phyloP scores from a whole-genome alignment of 441 rosid species.

The Eutrema salsugineum region DNA sequence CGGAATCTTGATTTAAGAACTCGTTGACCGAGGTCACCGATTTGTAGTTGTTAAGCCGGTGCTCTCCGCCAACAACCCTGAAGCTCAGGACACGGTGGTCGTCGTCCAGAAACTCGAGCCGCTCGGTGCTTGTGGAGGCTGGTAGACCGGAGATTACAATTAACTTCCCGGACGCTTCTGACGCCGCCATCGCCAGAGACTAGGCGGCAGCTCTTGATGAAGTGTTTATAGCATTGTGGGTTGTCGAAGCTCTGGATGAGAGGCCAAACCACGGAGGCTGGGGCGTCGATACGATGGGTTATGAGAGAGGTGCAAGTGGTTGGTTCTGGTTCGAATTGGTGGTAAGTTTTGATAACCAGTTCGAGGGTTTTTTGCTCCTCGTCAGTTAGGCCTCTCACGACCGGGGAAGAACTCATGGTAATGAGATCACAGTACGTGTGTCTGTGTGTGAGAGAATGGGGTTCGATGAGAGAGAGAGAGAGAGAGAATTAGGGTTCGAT shows the following conservation, averaged over 20 bases:
- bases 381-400: constrained; percentile 38
- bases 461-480: background rate
- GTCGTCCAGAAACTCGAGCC: constrained; percentile 74
- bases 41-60: constrained; percentile 64
- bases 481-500: constrained; percentile 3
- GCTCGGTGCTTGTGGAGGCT: constrained; percentile 84
- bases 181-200: constrained; percentile 47
- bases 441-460: background rate
- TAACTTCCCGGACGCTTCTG: constrained; percentile 76
- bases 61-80: constrained; percentile 81
- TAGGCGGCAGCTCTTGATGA: constrained; percentile 66
- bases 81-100: constrained; percentile 64
- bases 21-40: constrained; percentile 79
- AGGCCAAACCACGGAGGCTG: constrained; percentile 64
- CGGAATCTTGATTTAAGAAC: constrained; percentile 36
- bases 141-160: constrained; percentile 79
- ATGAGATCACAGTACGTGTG: constrained; percentile 11
- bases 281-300: constrained; percentile 70
- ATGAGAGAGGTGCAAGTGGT: constrained; percentile 74
- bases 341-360: constrained; percentile 52
- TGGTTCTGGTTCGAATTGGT: constrained; percentile 43
- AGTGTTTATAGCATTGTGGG: constrained; percentile 87
- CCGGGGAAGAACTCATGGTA: constrained; percentile 10
- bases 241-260: constrained; percentile 61
- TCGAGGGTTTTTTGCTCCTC: constrained; percentile 50